Base-by-base conservation (phyloP, 2,329 filamentous ascomycete genomes). In the Pseudogymnoascus sp. region DNA sequence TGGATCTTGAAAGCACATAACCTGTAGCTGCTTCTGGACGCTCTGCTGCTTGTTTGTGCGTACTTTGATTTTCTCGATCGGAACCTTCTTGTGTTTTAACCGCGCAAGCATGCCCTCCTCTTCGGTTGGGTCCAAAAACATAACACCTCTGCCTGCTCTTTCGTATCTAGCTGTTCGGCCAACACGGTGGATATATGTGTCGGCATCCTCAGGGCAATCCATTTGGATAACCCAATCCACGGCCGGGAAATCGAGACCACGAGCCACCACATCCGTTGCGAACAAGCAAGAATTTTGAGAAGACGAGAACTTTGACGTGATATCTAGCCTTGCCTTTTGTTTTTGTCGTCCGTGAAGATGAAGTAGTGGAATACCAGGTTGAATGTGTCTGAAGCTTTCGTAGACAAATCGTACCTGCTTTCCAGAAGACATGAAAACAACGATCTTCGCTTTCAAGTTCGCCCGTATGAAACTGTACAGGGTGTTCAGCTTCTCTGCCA, bases 181-280 rank as follows among this genome's bases (percentile, higher is more conserved):
- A 4, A 97, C 93, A 65, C 95, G 86, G 76, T 99, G 95, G 69
- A 99, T 97, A 72, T 99, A 99, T 0, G 95, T 99, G 71, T 97
- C 95, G 3, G 90, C 89, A 74, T 99, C 93, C 75, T 99, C 95
- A 0, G 95, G 95, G 68, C 91, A 96, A 74, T 99, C 95, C n/a
- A 91, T 83, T 73, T 99, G 95, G n/a, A 99, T 91, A 4, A 99
- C 95, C 89, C 95, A 99, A 74, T 99, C 95, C 0, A 99, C 95
- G 2, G 92, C 88, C 0, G 95, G 95, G 73, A 99, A 97, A 75
- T 99, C 95, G 11, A 99, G 83, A 67, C 95, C 95, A 75, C 95
- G 85, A 0, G 95, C 95, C 3, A 96, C 92, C 5, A 99, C 91
- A 73, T 99, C 95, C 0, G 95, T 99, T 1, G 95, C 91, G 73